A percentile compares a stretch with the other conserved stretches of the same genome.
Evolutionary conservation across 202 grass and related monocot species (phyloP).

Genomic region (Hordeum pubiflorum): DNA sequence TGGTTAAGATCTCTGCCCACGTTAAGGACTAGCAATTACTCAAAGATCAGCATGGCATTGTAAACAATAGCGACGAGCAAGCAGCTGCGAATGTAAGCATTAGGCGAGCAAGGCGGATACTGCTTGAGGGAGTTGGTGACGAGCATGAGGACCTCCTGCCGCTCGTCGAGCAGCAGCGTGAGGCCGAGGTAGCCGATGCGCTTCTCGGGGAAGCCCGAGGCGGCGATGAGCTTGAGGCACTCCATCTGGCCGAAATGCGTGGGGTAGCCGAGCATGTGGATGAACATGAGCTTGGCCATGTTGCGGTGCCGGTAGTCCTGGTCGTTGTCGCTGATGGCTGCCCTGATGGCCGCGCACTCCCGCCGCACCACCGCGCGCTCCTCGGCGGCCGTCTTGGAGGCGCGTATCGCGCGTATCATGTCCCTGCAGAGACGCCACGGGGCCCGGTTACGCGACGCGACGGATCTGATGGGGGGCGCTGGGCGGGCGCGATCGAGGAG

Average conservation of each 20-base stretch:
- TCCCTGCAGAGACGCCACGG: conserved; percentile 46
- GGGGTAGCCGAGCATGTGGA: conserved; percentile 99
- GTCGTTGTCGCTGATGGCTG: conserved; percentile 87
- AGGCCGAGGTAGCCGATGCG: conserved; percentile 95
- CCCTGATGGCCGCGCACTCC: conserved; percentile 96
- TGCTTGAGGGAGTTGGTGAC: conserved; percentile 99
- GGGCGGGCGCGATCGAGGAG: not conserved
- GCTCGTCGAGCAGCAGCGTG: conserved; percentile 94
- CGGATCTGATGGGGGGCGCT: not conserved
- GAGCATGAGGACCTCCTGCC: conserved; percentile 99
- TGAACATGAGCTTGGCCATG: conserved; percentile 99
- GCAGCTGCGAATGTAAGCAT: conserved; percentile 25
- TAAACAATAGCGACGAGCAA: not conserved
- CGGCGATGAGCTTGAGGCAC: conserved; percentile 96
- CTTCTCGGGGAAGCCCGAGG: conserved; percentile 93
- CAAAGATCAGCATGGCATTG: not conserved
- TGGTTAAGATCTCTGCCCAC: conserved; percentile 97
- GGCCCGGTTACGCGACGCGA: not conserved
- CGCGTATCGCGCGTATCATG: conserved; percentile 95
- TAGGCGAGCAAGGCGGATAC: conserved; percentile 53
- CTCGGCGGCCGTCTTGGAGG: conserved; percentile 97
- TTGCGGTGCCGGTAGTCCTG: conserved; percentile 95
- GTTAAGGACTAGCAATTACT: conserved; percentile 30
- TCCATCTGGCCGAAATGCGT: conserved; percentile 99
- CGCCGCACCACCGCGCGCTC: conserved; percentile 94